Evolutionary conservation across 2,329 filamentous ascomycete species (phyloP), one percentile per base, ranked within the genome.

Genomic region (Fusarium oxysporum): DNA sequence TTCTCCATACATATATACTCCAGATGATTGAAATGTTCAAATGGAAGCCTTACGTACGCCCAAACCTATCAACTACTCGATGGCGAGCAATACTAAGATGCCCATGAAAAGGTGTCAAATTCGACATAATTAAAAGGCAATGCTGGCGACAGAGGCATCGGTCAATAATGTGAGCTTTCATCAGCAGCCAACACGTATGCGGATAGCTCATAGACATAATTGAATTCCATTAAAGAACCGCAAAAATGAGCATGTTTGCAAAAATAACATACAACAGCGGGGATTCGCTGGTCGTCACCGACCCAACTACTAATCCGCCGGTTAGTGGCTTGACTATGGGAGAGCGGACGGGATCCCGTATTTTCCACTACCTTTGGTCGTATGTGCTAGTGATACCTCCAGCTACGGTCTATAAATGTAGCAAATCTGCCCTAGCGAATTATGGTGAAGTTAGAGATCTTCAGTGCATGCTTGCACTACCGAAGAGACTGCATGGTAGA

Each of bases 321-420:
- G 28, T 57, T 35, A 57, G 14, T 37, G 21, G 54, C 54, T 57
- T 57, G 54, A 57, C 54, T 57, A 57, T 57, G 23, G 40, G 54
- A 47, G 54, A 57, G 54, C 40, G 19, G 55, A 58, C 41, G 55
- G 55, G 55, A 58, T 58, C 55, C 55, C 23, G 55, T 48, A 48
- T 58, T 58, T 37, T 58, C 55, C 28, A 53, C 11, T 59, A 38
- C 32, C 23, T 59, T 21, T 59, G 56, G 56, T 53, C 56, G 44
- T 59, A 59, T 53, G 56, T 59, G 6, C 2, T 0, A 21, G 8
- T 4, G 0, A 3, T 1, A 1, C 0, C 8, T 6, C 2, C 9
- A 1, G 1, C 6, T 14, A 1, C 5, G 6, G n/a, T 25, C 17
- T 4, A 45, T 47, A 6, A 3, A 0, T 2, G 6, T 0, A 8